A percentile compares a stretch with the other conserved stretches of the same genome.
Conservation (phyloP, 257 asterid genomes). For the Petunia secreta region DNA sequence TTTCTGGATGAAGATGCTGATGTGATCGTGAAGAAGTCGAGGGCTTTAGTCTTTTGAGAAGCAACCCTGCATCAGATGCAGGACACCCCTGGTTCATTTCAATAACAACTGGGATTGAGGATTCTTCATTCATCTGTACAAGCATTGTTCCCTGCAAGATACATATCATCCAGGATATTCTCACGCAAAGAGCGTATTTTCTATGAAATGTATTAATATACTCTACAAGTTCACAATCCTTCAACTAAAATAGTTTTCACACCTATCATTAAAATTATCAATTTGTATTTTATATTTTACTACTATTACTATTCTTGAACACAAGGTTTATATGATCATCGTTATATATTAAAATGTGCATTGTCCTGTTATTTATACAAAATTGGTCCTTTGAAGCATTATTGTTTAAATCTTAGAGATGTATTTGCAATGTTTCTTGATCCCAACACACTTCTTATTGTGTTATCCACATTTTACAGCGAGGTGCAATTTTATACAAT, state of each 20-base stretch:
- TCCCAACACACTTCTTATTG: background rate
- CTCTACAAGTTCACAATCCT: constrained; percentile 5
- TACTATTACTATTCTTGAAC: background rate
- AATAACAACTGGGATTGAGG: constrained; percentile 61
- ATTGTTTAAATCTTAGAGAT: background rate
- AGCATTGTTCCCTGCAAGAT: constrained; percentile 74
- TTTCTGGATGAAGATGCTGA: constrained; percentile 35
- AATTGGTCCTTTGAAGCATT: background rate
- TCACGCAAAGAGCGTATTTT: background rate
- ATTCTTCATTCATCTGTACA: constrained; percentile 54
- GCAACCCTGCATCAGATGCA: constrained; percentile 72
- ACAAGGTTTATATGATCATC: background rate
- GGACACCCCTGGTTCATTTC: constrained; percentile 82
- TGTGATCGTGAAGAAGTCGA: constrained; percentile 34
- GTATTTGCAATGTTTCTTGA: constrained; percentile 13
- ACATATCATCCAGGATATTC: background rate
- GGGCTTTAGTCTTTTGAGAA: constrained; percentile 62
- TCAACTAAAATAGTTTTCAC: background rate
- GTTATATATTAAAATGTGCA: background rate
- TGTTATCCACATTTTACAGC: background rate
- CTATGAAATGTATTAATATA: background rate
- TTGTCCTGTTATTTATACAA: background rate
- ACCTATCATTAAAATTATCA: constrained; percentile 4
- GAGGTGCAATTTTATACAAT: background rate
- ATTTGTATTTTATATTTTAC: background rate